Percentiles rank a stretch among this genome's conserved stretches.
phyloP scores from a whole-genome alignment of 441 rosid species.

The Raphanus hybrid region DNA sequence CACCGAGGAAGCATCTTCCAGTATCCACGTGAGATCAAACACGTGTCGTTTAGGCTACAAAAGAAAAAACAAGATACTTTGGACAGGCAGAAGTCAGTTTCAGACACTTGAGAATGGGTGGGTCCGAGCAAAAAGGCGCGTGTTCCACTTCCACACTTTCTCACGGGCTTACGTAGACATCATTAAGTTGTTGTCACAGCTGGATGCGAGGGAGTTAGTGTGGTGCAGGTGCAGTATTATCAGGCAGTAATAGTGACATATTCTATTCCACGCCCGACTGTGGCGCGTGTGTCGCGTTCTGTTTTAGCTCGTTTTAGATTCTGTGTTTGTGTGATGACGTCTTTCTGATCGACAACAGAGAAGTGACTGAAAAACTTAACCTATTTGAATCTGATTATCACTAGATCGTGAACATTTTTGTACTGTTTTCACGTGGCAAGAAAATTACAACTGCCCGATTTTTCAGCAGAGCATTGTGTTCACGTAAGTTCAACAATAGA shows the following conservation, averaged over 20 bases:
- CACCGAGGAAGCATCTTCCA: constrained; percentile 38
- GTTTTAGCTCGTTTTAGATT: background rate
- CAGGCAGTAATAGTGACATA: background rate
- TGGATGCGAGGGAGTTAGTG: constrained; percentile 30
- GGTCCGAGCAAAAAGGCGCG: constrained; percentile 26
- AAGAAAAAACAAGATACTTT: constrained; percentile 30
- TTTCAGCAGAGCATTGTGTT: constrained; percentile 10
- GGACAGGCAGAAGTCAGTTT: constrained; percentile 25
- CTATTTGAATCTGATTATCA: constrained; percentile 12
- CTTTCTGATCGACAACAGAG: constrained; percentile 2
- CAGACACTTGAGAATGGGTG: constrained; percentile 10
- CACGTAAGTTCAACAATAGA: background rate
- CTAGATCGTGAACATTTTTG: background rate
- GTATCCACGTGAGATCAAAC: constrained; percentile 31
- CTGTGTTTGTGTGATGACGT: constrained; percentile 12
- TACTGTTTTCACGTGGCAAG: background rate
- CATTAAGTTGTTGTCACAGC: constrained; percentile 35
- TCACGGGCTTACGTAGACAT: constrained; percentile 37
- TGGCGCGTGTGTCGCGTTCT: background rate
- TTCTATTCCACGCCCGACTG: background rate
- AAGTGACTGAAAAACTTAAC: constrained; percentile 16
- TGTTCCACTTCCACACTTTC: constrained; percentile 13
- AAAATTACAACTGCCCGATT: constrained; percentile 11
- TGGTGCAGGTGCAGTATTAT: background rate
- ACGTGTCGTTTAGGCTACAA: constrained; percentile 30